Evolutionary conservation across 2,329 filamentous ascomycete genomes (phyloP).

Genomic region (Stagonosporopsis chrysanthemi): DNA sequence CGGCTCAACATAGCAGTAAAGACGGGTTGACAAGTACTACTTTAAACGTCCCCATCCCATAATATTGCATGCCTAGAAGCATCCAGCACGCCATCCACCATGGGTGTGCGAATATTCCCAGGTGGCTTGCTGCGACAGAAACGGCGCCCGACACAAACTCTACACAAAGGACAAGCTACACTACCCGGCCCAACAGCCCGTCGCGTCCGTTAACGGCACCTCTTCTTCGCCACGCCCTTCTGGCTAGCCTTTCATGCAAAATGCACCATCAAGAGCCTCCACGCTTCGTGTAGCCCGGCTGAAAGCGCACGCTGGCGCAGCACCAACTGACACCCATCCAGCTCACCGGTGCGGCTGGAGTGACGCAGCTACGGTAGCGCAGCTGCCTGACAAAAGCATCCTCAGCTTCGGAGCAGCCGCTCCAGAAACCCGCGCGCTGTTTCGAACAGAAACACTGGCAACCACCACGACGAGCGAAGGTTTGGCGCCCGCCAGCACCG

Average conservation of each 20-base stretch:
- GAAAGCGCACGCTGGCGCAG: conserved; percentile 2
- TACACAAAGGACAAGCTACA: conserved; percentile 2
- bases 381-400: not conserved
- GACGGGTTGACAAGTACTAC: not conserved
- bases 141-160: conserved; percentile 3
- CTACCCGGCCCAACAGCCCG: conserved; percentile 10
- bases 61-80: no score
- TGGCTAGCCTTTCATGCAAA: not conserved
- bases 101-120: conserved; percentile 14
- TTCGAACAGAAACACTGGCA: not conserved
- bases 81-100: not conserved
- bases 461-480: no score
- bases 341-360: conserved; percentile 3
- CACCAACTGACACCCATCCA: not conserved
- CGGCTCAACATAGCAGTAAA: not conserved
- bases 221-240: not conserved
- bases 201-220: conserved; percentile 1
- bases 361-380: not conserved
- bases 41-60: not conserved
- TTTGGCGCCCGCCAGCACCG: no score
- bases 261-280: not conserved
- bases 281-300: not conserved
- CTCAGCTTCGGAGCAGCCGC: not conserved
- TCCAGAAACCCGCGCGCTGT: not conserved
- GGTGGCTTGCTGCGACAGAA: conserved; percentile 1